A percentile compares a stretch with the other conserved stretches of the same genome.
These are phyloP conservation scores for Argentina anserina DNA, from an alignment of 306 rosid species.

Conservation along the genomic window DNA sequence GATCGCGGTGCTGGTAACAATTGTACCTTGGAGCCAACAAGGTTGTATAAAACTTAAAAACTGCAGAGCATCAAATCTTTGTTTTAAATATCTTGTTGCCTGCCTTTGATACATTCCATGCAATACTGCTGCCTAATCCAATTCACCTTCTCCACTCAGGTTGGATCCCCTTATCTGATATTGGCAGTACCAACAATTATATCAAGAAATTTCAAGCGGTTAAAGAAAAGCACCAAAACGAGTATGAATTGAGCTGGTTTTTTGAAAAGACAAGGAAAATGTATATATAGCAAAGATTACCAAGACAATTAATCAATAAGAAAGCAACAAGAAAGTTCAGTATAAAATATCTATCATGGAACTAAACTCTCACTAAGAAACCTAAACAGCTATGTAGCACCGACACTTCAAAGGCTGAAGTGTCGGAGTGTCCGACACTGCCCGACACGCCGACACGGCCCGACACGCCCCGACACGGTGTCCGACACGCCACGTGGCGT, in stretches of 20 bases:
- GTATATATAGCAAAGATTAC: not conserved
- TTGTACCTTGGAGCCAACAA: not conserved
- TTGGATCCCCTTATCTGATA: slow-evolving; percentile 38
- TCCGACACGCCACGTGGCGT: no score
- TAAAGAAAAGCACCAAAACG: not conserved
- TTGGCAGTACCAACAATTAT: not conserved
- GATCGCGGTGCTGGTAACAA: slow-evolving; percentile 1
- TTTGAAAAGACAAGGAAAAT: not conserved
- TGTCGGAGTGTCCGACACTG: no score
- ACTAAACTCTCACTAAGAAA: not conserved
- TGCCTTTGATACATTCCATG: slow-evolving; percentile 9
- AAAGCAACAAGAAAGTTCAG: not conserved
- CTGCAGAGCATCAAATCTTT: not conserved
- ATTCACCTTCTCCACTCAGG: slow-evolving; percentile 42
- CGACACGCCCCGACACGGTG: no score
- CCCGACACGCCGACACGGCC: no score
- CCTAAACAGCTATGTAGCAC: no score
- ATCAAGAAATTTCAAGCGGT: not conserved
- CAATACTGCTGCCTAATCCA: not conserved
- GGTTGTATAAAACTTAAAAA: slow-evolving; percentile 9
- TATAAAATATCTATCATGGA: not conserved
- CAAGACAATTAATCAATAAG: not conserved
- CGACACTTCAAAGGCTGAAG: no score
- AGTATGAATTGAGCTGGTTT: not conserved
- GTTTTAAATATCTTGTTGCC: not conserved